Base-by-base conservation (phyloP, 129 eudicot genomes). In the Apium graveolens region DNA sequence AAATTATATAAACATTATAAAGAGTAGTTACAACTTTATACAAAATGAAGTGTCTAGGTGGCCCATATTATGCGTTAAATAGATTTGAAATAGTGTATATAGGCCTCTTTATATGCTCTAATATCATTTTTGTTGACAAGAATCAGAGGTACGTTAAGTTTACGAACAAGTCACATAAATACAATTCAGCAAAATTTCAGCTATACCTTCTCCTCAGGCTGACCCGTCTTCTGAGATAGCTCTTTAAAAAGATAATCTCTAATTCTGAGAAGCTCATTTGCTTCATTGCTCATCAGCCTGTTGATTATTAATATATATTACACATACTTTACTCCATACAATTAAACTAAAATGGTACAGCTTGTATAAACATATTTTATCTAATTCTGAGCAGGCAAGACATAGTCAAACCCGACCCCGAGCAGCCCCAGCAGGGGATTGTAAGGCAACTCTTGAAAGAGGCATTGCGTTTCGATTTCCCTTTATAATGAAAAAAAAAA, bases 211-310 rank as follows among this genome's bases (percentile, higher is more conserved):
- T 88, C 89, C 38, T 78, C 62, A 10, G 91, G 89, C 75, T 85
- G 91, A 76, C 89, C 91, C 21, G 91, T 80, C 49, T 88, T 80
- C 80, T 83, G 51, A 62, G 91, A 83, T 85, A 85, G 78, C 86
- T 89, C 97, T 63, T 81, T 86, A 84, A 82, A 93, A 76, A 93
- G 93, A 85, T 93, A 93, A 82, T 93, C 97, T 81, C 91, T 89
- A 65, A 91, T 82, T 78, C 96, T 84, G 21, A 88, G 75, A 75
- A 82, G 96, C 78, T 94, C 97, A 65, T 86, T 84, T 9, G 93
- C 89, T 87, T 94, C 97, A 76, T 86, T 91, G 43, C 74, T 86
- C 92, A 80, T 94, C 97, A 81, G 96, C 97, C 97, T 90, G 89
- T 18, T 60, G 80, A 78, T 41, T 24, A 31, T 31, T 48, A 13